Conservation (phyloP, 1,284 basidiomycete genomes). For the Mycosarcoma mackinlayi region DNA sequence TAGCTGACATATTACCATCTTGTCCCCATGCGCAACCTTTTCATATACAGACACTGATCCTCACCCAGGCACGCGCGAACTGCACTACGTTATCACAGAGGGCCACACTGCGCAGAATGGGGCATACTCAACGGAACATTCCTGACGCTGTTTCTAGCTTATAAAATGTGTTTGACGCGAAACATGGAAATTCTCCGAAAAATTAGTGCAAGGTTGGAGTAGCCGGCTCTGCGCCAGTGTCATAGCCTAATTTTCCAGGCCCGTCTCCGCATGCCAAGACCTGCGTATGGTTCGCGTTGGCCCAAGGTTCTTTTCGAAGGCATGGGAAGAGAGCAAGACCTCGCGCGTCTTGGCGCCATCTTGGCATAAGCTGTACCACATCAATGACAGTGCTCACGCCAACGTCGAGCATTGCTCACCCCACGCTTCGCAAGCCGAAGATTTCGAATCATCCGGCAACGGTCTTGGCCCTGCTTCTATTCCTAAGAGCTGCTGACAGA, state of each 20-base stretch:
- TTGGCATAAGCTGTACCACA: slow-evolving; percentile 1
- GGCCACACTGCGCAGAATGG: too few relatives aligned
- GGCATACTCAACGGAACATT: too few relatives aligned
- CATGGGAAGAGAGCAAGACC: slow-evolving; percentile 37
- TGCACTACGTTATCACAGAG: too few relatives aligned
- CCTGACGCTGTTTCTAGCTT: too few relatives aligned
- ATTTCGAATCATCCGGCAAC: slow-evolving; percentile 5
- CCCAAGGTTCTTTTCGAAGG: neutral
- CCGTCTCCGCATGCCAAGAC: slow-evolving; percentile 37
- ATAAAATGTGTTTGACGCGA: too few relatives aligned
- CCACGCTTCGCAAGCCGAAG: neutral
- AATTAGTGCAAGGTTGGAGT: neutral
- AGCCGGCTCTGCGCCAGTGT: slow-evolving; percentile 3
- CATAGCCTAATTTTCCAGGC: neutral
- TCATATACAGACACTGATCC: too few relatives aligned
- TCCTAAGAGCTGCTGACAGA: too few relatives aligned
- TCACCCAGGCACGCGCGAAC: too few relatives aligned
- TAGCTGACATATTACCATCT: too few relatives aligned
- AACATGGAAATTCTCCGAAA: slow-evolving; percentile 42
- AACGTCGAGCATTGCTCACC: neutral
- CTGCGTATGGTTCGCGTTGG: slow-evolving; percentile 12
- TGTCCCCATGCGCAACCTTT: too few relatives aligned
- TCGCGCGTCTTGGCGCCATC: slow-evolving; percentile 21
- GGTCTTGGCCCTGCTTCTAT: slow-evolving; percentile 19
- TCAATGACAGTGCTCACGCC: neutral